A percentile compares a stretch with the other conserved stretches of the same genome.
phyloP scores from a whole-genome alignment of 2,329 filamentous ascomycete genomes.

The Tolypocladium guangdongense region DNA sequence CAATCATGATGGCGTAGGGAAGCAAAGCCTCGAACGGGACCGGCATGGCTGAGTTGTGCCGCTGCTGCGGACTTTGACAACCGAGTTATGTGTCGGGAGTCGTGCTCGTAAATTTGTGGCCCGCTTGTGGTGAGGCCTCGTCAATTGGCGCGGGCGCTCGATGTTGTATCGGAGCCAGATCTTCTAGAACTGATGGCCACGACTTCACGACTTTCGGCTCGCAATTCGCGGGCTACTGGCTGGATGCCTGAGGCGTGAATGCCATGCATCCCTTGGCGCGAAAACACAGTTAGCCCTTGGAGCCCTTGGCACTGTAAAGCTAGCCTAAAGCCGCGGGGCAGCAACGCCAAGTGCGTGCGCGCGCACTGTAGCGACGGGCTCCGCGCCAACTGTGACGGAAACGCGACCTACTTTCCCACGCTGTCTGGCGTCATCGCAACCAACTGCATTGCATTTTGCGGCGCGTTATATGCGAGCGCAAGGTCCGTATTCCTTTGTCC shows the following conservation, averaged over 20 bases:
- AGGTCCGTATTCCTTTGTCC: not conserved
- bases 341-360: not conserved
- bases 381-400: constrained; percentile 3
- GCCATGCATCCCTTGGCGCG: not conserved
- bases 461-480: constrained; percentile 2
- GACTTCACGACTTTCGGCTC: not conserved
- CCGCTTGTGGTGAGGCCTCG: not conserved
- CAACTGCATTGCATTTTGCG: not conserved
- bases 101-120: not conserved
- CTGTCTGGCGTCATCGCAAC: not conserved
- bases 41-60: constrained; percentile 36
- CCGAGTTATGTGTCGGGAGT: not conserved
- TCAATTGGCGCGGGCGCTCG: not conserved
- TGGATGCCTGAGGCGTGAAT: constrained; percentile 12
- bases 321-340: not conserved
- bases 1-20: constrained; percentile 54
- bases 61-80: constrained; percentile 17
- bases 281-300: not conserved
- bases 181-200: not conserved
- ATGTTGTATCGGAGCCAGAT: not conserved
- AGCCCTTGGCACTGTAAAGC: not conserved
- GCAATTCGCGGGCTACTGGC: not conserved
- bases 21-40: constrained; percentile 54
- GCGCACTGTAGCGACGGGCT: constrained; percentile 8
- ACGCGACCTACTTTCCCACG: constrained; percentile 8